Base-by-base conservation (phyloP, 2,329 filamentous ascomycete species). In the Tolypocladium amazonense region DNA sequence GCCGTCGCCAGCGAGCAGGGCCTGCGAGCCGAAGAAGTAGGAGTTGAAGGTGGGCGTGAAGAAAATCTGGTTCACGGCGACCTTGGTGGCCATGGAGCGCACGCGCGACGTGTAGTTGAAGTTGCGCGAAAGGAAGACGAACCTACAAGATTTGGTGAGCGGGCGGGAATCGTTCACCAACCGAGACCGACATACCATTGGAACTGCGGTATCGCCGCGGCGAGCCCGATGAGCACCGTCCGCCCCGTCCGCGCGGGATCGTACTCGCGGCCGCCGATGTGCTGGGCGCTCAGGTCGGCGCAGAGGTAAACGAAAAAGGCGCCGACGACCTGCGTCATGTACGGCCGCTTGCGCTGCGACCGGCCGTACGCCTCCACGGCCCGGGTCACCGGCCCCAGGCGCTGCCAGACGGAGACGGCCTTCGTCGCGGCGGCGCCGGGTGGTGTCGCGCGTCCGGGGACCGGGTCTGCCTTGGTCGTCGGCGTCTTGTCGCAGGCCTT, bases 21-120 rank as follows among this genome's bases (percentile, higher is more conserved):
- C 88, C 70, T 95, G 90, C 73, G 88, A 81, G 61, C 87, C 85
- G 72, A 96, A 90, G 75, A 96, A 96, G 73, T 90, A 91, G 30
- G 84, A 81, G 73, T 89, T 93, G 77, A 95, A 95, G 12, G 89
- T 68, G 1, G 93, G 91, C 1, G 92, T 90, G 75, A 95, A 96
- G 66, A 85, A 75, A 15, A 82, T 71, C 75, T 97, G 92, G 74
- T 92, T 94, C 43, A 97, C 81, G 47, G 81, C 71, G 60, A 96
- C 89, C 74, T 96, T 96, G 59, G 85, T 85, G 37, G 79, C 78
- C 38, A 97, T 79, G 2, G 88, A 92, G 56, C 90, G 73, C 43
- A 83, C 66, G 65, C 86, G 87, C 37, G 89, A 92, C 9, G 84
- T 66, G 74, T 90, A 96, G 76, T 96, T 96, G 81, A 96, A 96